Evolutionary conservation across 108 stramenopile species (phyloP).

Genomic region (Aureococcus anophagefferens): DNA sequence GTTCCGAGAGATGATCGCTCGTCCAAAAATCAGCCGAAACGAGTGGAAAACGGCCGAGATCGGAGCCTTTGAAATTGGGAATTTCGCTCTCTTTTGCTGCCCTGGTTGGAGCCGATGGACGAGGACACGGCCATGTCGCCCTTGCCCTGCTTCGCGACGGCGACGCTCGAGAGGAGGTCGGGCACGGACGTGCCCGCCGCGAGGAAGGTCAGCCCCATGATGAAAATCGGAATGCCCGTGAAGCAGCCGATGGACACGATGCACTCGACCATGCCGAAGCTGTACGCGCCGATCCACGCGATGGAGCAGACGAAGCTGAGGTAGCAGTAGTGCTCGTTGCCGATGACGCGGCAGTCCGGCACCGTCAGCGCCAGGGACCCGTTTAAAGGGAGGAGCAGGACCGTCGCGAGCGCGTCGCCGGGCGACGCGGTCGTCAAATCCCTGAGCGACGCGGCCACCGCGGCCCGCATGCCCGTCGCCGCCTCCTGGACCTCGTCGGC

Average conservation of each 20-base stretch:
- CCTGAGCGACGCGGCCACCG: no score
- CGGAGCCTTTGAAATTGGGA: no score
- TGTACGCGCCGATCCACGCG: conserved; percentile 69
- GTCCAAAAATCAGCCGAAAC: no score
- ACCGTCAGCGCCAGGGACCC: conserved; percentile 28
- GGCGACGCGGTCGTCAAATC: neutral
- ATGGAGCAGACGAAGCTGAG: conserved; percentile 65
- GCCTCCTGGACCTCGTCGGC: neutral
- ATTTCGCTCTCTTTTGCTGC: no score
- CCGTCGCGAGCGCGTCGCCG: neutral
- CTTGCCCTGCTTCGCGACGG: conserved; percentile 66
- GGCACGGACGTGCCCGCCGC: conserved; percentile 76
- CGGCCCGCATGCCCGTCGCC: neutral
- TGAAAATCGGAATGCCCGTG: conserved; percentile 51
- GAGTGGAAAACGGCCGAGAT: no score
- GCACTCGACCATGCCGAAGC: conserved; percentile 73
- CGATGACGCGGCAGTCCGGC: conserved; percentile 62
- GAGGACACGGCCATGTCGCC: conserved; percentile 76
- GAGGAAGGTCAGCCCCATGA: conserved; percentile 70
- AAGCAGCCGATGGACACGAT: conserved; percentile 15
- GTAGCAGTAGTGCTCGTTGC: conserved; percentile 60
- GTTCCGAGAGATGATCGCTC: no score
- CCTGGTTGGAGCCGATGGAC: conserved; percentile 66
- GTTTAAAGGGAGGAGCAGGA: neutral
- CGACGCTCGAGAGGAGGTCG: conserved; percentile 66